Base-by-base conservation (phyloP, 192 early-diverging fungal genomes). In the Coemansia guatemalensis region DNA sequence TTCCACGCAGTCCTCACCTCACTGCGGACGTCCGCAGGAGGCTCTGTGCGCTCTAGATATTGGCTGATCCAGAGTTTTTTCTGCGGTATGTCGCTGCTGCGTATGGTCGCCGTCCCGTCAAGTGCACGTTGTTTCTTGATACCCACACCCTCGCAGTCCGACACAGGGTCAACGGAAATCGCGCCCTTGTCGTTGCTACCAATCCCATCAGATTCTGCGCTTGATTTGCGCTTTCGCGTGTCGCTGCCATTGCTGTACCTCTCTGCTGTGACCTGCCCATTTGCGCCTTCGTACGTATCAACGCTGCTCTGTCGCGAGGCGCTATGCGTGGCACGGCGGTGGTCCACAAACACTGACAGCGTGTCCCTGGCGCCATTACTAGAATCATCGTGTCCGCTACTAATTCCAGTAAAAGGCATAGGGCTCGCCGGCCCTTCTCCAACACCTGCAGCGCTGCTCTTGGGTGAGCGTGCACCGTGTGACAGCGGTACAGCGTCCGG, bases 51-150 rank as follows among this genome's bases (percentile, higher is more conserved):
- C 51, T 81, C 73, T 9, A 81, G 51, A 49, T 81, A 81, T 47
- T 67, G 66, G 51, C 53, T 75, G 68, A 81, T 69, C 78, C 78
- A 81, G 7, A 81, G 62, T 56, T 81, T 81, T 48, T 81, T 81
- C 44, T 65, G 69, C 14, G 78, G 78, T 33, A 80, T 17, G 23
- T 55, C 53, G 49, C 27, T 39, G 27, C 55, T 52, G 22, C 41
- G 54, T 5, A 50, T n/a, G 1, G 39, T n/a, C 29, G 25, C 55
- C 21, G 26, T 41, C 41, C 48, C 35, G 53, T 49, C 44, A n/a
- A 54, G 41, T 17, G 67, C 48, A 1, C 76, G 71, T 29, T 47
- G 63, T 49, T 58, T 70, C 26, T 79, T 73, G 47, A 20, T 47
- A 55, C 56, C 30, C 5, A 51, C 57, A 27, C 20, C 32, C 7